Conservation (phyloP, 805 yeast species). For the Saccharomycopsis malanga region DNA sequence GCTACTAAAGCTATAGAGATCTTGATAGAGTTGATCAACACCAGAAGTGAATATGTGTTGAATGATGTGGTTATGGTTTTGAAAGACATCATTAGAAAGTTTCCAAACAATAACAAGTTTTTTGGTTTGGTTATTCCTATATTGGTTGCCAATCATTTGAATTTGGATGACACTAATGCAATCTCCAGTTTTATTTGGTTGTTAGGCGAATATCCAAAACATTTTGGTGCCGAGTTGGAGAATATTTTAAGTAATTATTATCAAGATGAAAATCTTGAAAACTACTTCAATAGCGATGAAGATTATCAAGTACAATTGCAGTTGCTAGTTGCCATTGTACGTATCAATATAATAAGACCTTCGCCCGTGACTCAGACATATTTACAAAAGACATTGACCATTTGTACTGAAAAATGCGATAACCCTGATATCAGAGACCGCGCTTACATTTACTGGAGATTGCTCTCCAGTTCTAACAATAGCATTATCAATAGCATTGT, state of each 20-base stretch:
- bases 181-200: constrained; percentile 57
- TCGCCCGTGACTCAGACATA: constrained; percentile 31
- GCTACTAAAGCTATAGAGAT: constrained; percentile 54
- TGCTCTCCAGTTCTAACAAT: constrained; percentile 43
- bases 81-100: constrained; percentile 60
- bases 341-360: constrained; percentile 36
- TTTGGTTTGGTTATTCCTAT: constrained; percentile 50
- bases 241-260: constrained; percentile 25
- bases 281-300: constrained; percentile 39
- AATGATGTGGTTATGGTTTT: constrained; percentile 57
- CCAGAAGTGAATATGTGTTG: constrained; percentile 53
- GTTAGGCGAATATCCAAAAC: constrained; percentile 61
- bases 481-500: constrained; percentile 47
- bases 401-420: constrained; percentile 57
- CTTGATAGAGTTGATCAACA: constrained; percentile 49
- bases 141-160: constrained; percentile 41
- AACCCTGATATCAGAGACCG: constrained; percentile 75
- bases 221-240: constrained; percentile 44
- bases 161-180: constrained; percentile 43
- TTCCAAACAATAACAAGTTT: constrained; percentile 44
- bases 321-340: constrained; percentile 55
- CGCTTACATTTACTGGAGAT: constrained; percentile 76
- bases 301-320: constrained; percentile 57
- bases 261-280: constrained; percentile 13
- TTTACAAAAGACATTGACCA: constrained; percentile 53